phyloP scores from a whole-genome alignment of 768 basidiomycete species.

The Calocybe cyanea region DNA sequence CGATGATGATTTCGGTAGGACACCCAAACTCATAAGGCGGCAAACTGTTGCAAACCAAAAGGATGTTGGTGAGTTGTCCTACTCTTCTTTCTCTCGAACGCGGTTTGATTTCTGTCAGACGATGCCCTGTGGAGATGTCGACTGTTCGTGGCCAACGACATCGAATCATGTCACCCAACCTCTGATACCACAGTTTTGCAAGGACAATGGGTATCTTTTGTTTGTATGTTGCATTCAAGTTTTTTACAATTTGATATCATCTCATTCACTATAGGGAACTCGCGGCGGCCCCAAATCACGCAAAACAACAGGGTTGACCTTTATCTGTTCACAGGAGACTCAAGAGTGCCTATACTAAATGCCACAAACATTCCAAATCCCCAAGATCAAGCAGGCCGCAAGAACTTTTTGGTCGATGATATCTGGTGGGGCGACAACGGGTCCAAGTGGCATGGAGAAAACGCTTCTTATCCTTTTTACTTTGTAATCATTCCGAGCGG shows the following conservation, averaged over 20 bases:
- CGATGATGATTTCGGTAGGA: constrained; percentile 17
- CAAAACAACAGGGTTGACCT: constrained; percentile 67
- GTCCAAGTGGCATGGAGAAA: constrained; percentile 41
- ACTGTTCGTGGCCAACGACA: constrained; percentile 58
- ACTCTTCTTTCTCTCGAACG: not conserved
- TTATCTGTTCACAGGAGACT: constrained; percentile 75
- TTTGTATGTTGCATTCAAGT: constrained; percentile 56
- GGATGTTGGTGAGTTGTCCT: constrained; percentile 26
- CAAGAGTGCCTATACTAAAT: constrained; percentile 44
- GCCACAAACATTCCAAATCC: constrained; percentile 41
- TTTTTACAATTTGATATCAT: constrained; percentile 11
- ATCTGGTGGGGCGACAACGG: constrained; percentile 66
- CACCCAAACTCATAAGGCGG: constrained; percentile 26
- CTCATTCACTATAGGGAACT: constrained; percentile 59
- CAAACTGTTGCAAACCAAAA: constrained; percentile 36
- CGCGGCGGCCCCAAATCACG: constrained; percentile 58
- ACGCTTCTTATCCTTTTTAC: constrained; percentile 66
- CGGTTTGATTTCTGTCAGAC: constrained; percentile 16
- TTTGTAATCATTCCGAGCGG: constrained; percentile 72
- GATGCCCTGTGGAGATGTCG: constrained; percentile 51
- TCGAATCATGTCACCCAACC: constrained; percentile 76
- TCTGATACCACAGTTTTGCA: constrained; percentile 57
- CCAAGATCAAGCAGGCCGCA: constrained; percentile 49
- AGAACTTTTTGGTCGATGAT: constrained; percentile 63
- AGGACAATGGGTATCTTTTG: constrained; percentile 69